These are phyloP conservation scores for Asterochloris sp. DNA, from an alignment of 139 green algal genomes.

Conservation along the genomic window DNA sequence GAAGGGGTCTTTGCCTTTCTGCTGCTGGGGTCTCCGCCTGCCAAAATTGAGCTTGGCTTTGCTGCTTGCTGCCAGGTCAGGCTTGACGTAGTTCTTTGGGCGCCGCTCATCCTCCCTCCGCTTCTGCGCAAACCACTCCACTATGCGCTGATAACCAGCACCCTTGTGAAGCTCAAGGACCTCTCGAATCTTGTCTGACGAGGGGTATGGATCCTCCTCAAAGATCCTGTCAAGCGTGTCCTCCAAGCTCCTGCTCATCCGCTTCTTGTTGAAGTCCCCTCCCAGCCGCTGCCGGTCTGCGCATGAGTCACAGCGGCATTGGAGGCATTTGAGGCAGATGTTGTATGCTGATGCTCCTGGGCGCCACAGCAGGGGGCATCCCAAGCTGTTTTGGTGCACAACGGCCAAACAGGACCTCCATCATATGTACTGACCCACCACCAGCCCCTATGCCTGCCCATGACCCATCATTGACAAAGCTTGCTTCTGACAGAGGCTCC, in stretches of 20 bases:
- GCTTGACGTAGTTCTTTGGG: not conserved
- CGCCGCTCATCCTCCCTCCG: constrained; percentile 1
- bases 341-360: too few species aligned
- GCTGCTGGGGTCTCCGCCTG: too few species aligned
- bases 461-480: too few species aligned
- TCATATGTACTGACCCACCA: too few species aligned
- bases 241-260: constrained; percentile 5
- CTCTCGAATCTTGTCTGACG: not conserved
- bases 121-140: constrained; percentile 20
- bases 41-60: too few species aligned
- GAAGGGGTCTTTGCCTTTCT: too few species aligned
- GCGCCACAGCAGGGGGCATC: too few species aligned
- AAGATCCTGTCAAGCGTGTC: constrained; percentile 11
- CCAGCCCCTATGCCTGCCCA: too few species aligned
- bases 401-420: too few species aligned
- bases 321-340: not conserved
- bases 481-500: too few species aligned
- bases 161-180: constrained; percentile 20
- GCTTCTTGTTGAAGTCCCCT: constrained; percentile 11
- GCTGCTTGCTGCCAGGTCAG: not conserved
- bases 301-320: not conserved
- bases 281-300: constrained; percentile 13
- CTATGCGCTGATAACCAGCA: not conserved
- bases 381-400: too few species aligned
- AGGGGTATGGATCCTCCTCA: not conserved